Conservation (phyloP, 1,284 basidiomycete genomes). For the Malassezia yamatoensis region DNA sequence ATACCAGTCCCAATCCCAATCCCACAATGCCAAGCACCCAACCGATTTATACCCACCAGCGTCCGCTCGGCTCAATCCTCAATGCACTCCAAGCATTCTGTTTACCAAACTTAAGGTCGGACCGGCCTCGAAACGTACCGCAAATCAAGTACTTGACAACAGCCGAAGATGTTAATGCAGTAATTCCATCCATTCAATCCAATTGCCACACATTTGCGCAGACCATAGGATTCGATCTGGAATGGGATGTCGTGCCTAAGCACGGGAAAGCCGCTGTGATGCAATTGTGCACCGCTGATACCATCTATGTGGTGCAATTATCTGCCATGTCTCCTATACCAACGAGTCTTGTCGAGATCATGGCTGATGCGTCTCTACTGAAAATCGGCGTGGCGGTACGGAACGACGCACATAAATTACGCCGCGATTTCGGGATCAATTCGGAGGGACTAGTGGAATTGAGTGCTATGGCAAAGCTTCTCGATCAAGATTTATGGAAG, state of each 20-base stretch:
- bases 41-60: not conserved
- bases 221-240: constrained; percentile 31
- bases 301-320: constrained; percentile 28
- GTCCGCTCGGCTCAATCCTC: not conserved
- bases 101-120: too few relatives aligned
- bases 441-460: constrained; percentile 27
- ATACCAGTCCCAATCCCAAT: too few relatives aligned
- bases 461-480: constrained; percentile 19
- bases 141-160: constrained; percentile 20
- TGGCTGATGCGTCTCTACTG: constrained; percentile 20
- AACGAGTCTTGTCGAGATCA: constrained; percentile 17
- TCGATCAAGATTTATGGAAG: constrained; percentile 23
- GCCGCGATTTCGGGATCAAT: constrained; percentile 27
- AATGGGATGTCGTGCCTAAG: constrained; percentile 24
- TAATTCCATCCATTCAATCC: constrained; percentile 11
- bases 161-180: constrained; percentile 18
- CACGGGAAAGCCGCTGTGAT: constrained; percentile 23
- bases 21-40: not conserved
- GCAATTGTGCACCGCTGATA: constrained; percentile 22
- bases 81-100: not conserved
- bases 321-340: constrained; percentile 20
- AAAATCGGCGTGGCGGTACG: constrained; percentile 35
- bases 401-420: constrained; percentile 30
- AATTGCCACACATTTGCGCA: constrained; percentile 9
- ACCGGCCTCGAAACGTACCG: constrained; percentile 2